Evolutionary conservation across 1,284 basidiomycete species (phyloP), one percentile per base, ranked within the genome.

Genomic region (Ustilago trichophora): DNA sequence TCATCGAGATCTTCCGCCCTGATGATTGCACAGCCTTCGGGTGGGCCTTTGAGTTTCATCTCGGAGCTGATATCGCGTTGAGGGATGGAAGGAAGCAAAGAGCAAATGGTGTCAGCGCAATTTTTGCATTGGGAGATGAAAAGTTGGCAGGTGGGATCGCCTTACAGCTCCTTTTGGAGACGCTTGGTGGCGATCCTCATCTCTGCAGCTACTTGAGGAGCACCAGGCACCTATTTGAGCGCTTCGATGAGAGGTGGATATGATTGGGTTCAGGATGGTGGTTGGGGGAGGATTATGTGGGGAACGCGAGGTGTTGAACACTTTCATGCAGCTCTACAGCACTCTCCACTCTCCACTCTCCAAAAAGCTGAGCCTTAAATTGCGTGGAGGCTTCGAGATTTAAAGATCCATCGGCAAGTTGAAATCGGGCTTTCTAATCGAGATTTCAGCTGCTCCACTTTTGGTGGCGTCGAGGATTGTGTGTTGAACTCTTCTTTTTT

Each of bases 131-230:
- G 25, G 9, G 29, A 18, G 3, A 8, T 6, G 15, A 25, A 33
- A 18, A 22, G 18, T 22, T 10, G 15, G 18, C 10, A 36, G n/a
- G 18, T 13, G 4, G 7, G 21, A 5, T 4, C n/a, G 25, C n/a
- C n/a, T n/a, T 54, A 68, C 65, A 74, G 70, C 57, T 73, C 70
- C 47, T 65, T 64, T 21, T 44, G 47, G 16, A 73, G 53, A 26
- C 70, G 65, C 58, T 73, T 73, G 4, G 67, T 65, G 11, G 70
- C 66, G 48, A 73, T 65, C 44, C 66, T 54, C 70, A 73, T 73
- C 34, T 41, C 40, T 36, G 41, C 35, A 18, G 26, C 33, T 37
- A 27, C 18, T 24, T 24, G 25, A 41, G 44, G 31, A 25, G 40
- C 41, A 16, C 46, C 27, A 26, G 12, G 34, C 47, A 45, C 35